Base-by-base conservation (phyloP, 768 basidiomycete species). In the Pleurotus djamor region DNA sequence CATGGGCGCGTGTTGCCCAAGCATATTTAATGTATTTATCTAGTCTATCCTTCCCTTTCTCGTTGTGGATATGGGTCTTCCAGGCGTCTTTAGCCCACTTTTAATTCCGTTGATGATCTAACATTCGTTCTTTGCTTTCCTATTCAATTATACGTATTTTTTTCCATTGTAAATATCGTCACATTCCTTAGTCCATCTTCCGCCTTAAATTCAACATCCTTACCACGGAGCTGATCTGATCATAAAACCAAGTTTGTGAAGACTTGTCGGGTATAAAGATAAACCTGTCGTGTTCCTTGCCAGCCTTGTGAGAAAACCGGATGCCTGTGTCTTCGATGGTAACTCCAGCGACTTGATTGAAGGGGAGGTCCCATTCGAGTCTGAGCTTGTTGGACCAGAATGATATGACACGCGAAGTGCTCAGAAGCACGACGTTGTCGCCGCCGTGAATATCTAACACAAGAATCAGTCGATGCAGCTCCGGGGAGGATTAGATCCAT, bases 281-380 rank as follows among this genome's bases (percentile, higher is more conserved):
- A 70, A 91, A 92, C 66, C 82, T 88, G 73, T 93, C 89, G 59
- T 85, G 79, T 59, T 88, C 88, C 67, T 78, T 84, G 59, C 91
- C 91, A 2, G 79, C 75, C 66, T 91, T 96, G 72, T 95, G 85
- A 12, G 89, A 83, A 67, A 94, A 91, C 14, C 91, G 84, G 67
- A 99, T 92, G 1, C 96, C 96, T 13, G 86, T 92, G 67, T 95
- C 89, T 68, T 98, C 96, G 32, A 93, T 86, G 3, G 88, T 90
- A 48, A 98, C 86, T 14, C 92, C 92, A 70, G 92, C 88, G 3
- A 98, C 85, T 64, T 92, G 87, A 16, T 84, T 84, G 69, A 98
- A 86, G 0, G 94, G 88, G 12, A 98, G 76, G 63, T 98, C 94
- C 96, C 96, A 99, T 44, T 91, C 87, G 4, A 96, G 83, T 36